Conservation (phyloP, 495 filamentous ascomycete species). For the Aspergillus wentii region DNA sequence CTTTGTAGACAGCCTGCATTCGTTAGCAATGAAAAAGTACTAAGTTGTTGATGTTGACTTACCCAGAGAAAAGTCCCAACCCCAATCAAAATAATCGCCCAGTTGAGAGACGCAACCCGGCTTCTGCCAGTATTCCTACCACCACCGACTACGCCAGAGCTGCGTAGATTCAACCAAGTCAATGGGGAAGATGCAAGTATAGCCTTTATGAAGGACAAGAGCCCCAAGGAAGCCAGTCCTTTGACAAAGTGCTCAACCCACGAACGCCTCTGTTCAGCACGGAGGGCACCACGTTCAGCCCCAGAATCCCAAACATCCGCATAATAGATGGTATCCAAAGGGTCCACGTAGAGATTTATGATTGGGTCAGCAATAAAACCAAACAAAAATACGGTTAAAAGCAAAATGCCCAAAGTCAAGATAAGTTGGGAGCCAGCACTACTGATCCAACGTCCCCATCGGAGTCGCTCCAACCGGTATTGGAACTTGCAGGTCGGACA, state of each 20-base stretch:
- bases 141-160: conserved; percentile 40
- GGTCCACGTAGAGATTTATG: conserved; percentile 81
- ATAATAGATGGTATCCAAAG: conserved; percentile 46
- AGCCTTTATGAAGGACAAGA: conserved; percentile 81
- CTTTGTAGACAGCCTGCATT: conserved; percentile 70
- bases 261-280: conserved; percentile 40
- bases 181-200: conserved; percentile 69
- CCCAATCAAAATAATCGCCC: conserved; percentile 73
- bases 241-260: conserved; percentile 87
- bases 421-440: conserved; percentile 58
- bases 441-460: conserved; percentile 68
- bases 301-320: conserved; percentile 34
- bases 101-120: conserved; percentile 67
- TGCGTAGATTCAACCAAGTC: conserved; percentile 69
- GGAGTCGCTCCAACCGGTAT: conserved; percentile 76
- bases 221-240: conserved; percentile 75
- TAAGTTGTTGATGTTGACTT: conserved; percentile 29
- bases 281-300: conserved; percentile 25
- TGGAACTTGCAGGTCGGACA: conserved; percentile 86
- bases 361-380: conserved; percentile 93
- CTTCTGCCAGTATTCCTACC: conserved; percentile 64
- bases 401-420: conserved; percentile 65
- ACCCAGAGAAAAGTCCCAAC: conserved; percentile 78
- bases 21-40: conserved; percentile 18
- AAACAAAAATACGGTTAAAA: conserved; percentile 67